Evolutionary conservation across 768 basidiomycete genomes (phyloP), one percentile per base, ranked within the genome.

Genomic region (Mycena floridula): DNA sequence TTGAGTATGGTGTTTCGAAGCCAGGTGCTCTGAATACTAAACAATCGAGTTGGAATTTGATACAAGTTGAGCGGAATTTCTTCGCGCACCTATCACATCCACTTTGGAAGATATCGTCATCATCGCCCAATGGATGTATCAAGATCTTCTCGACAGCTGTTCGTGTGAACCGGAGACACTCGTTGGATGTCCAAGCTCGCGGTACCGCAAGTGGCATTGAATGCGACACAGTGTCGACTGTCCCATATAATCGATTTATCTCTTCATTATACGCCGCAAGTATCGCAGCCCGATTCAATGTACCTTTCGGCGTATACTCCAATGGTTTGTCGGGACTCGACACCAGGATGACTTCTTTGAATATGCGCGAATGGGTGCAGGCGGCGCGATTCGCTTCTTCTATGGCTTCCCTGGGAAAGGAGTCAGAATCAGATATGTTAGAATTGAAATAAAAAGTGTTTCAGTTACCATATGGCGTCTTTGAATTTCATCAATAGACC

Each of bases 321-420:
- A 76, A 73, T 1, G 73, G 72, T 44, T 69, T 69, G 3, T 57
- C 53, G 0, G 67, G 63, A 3, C 56, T 58, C 1, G 66, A 51
- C 23, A 72, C 57, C 4, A 73, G 40, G 40, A 77, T 65, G 69
- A 75, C 76, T 69, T 73, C 66, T 46, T 63, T 66, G 56, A 64
- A 65, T 2, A 67, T 42, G n/a, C 62, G 50, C 0, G 64, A 66
- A 44, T 67, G 64, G 30, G 56, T 48, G 8, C 66, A 66, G 1
- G 66, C 66, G 44, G 48, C 61, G 4, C 40, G 44, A 38, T 67
- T 67, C 39, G 59, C 45, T 30, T 54, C 48, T 32, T 65, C 61
- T 6, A 67, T 54, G 7, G 55, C 63, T 1, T 62, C 58, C 63
- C 64, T 64, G 43, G 12, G 25, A 15, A 42, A 12, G 7, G 28